Evolutionary conservation across 768 basidiomycete species (phyloP).

Genomic region (Pulveroboletus ravenelii): DNA sequence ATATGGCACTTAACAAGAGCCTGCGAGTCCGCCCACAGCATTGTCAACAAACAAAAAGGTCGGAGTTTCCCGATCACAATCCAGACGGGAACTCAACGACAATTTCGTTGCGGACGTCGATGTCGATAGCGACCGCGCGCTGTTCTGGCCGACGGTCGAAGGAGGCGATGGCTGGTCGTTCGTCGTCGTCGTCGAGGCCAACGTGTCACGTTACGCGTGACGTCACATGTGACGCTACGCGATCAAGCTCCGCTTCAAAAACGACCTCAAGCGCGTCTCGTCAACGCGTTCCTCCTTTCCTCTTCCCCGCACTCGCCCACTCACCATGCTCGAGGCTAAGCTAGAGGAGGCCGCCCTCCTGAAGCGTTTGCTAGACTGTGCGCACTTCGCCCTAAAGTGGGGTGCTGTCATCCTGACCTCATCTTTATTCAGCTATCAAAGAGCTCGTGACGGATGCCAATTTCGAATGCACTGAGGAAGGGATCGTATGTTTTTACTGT

Average conservation of each 20-base stretch:
- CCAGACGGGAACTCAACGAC: slow-evolving; percentile 6
- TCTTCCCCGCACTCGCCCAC: slow-evolving; percentile 6
- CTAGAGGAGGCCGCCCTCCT: slow-evolving; percentile 81
- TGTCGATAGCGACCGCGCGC: not conserved
- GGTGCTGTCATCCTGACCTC: not conserved
- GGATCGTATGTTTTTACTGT: slow-evolving; percentile 53
- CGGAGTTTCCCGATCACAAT: slow-evolving; percentile 12
- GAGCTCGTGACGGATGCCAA: slow-evolving; percentile 97
- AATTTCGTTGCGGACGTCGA: not conserved
- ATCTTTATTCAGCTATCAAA: slow-evolving; percentile 70
- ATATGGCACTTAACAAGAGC: not conserved
- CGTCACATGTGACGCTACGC: slow-evolving; percentile 28
- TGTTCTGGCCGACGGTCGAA: not conserved
- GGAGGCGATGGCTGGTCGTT: not conserved
- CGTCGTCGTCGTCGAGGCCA: not conserved
- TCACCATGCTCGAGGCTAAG: slow-evolving; percentile 83
- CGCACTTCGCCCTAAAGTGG: slow-evolving; percentile 20
- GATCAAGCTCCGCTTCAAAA: slow-evolving; percentile 34
- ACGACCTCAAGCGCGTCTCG: slow-evolving; percentile 26
- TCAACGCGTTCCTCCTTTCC: slow-evolving; percentile 13
- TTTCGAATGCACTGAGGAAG: slow-evolving; percentile 95
- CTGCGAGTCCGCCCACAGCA: not conserved
- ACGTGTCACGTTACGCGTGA: slow-evolving; percentile 26
- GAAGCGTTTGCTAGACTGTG: slow-evolving; percentile 92
- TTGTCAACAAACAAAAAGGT: not conserved